Evolutionary conservation across 306 rosid genomes (phyloP), one percentile per base, ranked within the genome.

Genomic region (Adenanthera pavonina): DNA sequence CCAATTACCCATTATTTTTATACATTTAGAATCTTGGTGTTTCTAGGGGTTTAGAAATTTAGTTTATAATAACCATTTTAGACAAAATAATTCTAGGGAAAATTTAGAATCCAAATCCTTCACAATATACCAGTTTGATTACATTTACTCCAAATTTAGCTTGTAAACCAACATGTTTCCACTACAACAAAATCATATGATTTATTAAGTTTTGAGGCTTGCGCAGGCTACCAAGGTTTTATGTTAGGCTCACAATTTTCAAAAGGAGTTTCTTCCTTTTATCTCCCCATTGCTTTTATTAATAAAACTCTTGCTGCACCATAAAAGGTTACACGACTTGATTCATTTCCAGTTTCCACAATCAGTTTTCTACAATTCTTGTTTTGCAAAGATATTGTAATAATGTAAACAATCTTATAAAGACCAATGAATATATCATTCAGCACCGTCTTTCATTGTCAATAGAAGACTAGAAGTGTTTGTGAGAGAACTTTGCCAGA

Each of bases 291-390:
- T 47, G 35, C 49, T 2, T 0, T 25, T 46, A 25, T 25, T 8
- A 47, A n/a, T 46, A 8, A 74, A 68, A 35, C 34, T 60, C 60
- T 12, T 8, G 44, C 36, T 40, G n/a, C 52, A 79, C 43, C 11
- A 17, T 15, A 48, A 20, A 74, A 57, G 43, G 53, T 69, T 75
- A 74, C 40, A 80, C 52, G 81, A 43, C 82, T 59, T 53, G 46
- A 48, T 38, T 17, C 67, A 46, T 85, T 70, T 20, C 54, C 46
- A 38, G 36, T 85, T 70, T 20, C 54, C 46, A 38, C 5, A 60
- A 72, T 19, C 48, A 34, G 52, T 49, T 73, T 70, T 72, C 52
- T 38, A 33, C 48, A 36, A n/a, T 1, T 52, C 16, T 15, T 64
- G 2, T 64, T 62, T 16, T 34, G 43, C 69, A n/a, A 62, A 62